Base-by-base conservation (phyloP, 768 basidiomycete genomes). In the Udeniomyces megalosporus region DNA sequence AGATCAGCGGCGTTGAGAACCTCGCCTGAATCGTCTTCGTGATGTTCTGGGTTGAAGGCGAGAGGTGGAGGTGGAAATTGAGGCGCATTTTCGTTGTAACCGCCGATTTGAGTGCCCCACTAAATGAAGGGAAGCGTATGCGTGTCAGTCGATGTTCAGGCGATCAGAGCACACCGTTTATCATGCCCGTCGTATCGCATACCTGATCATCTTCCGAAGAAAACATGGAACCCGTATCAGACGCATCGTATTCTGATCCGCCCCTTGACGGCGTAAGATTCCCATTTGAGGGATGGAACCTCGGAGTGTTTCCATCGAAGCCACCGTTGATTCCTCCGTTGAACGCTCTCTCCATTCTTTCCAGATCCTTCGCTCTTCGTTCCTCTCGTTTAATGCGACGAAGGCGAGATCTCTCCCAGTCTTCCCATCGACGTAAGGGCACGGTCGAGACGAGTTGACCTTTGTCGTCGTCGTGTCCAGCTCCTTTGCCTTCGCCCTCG, bases 381-480 rank as follows among this genome's bases (percentile, higher is more conserved):
- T 84, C 88, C 69, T 95, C 92, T 1, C 95, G 83, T 65, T 81
- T 82, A 34, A 93, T 66, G 75, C 96, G 97, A 55, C 93, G 84
- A 51, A 97, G 78, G 48, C 95, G 80, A 28, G 90, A 93, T 26
- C 91, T 82, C 71, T 99, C 95, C 95, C 93, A 99, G 69, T 99
- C 93, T 74, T 97, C 95, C 95, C 95, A 99, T 54, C 93, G 80
- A n/a, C 93, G 82, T 71, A 97, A 75, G 0, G 95, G 90, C n/a
- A 97, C 81, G 0, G 80, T 81, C 1, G 63, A 49, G 20, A 54
- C 58, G 17, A 47, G 78, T 73, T 5, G 80, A 81, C 57, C 77
- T 77, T 72, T 71, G 15, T 81, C 84, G 15, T 78, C 80, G 22
- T 82, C 87, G 69, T 96, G 92, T 2, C 81, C 86, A 66, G 83